phyloP scores from a whole-genome alignment of 2,329 filamentous ascomycete species.

The Metarhizium album region DNA sequence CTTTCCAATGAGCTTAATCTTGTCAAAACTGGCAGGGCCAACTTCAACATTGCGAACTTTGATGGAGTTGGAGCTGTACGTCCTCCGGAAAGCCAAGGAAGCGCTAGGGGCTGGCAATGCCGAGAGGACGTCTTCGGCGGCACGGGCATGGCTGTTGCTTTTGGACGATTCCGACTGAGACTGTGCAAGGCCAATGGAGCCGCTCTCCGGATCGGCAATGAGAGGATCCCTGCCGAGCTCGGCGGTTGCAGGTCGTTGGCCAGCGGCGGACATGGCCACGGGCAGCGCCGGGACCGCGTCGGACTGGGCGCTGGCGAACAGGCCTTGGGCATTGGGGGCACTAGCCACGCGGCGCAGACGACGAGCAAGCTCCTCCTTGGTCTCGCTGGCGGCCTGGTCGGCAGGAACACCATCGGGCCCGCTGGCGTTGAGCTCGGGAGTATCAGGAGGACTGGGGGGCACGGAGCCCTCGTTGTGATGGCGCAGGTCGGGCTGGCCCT shows the following conservation, averaged over 20 bases:
- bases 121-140: slow-evolving; percentile 41
- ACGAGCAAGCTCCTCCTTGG: slow-evolving; percentile 87
- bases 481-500: slow-evolving; percentile 83
- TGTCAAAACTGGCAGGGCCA: slow-evolving; percentile 90
- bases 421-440: slow-evolving; percentile 65
- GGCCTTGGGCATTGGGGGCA: slow-evolving; percentile 89
- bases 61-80: slow-evolving; percentile 98
- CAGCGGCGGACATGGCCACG: slow-evolving; percentile 20
- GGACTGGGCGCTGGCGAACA: slow-evolving; percentile 50
- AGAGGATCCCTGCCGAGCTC: slow-evolving; percentile 78
- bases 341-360: slow-evolving; percentile 91
- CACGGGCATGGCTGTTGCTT: slow-evolving; percentile 26
- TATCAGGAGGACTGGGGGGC: slow-evolving; percentile 85
- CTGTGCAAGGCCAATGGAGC: slow-evolving; percentile 21
- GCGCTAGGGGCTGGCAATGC: slow-evolving; percentile 57
- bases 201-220: slow-evolving; percentile 35
- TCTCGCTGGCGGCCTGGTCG: slow-evolving; percentile 61
- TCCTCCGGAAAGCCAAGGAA: slow-evolving; percentile 73
- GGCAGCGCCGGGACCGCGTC: slow-evolving; percentile 22
- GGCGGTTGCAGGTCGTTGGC: slow-evolving; percentile 68
- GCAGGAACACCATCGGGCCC: slow-evolving; percentile 53
- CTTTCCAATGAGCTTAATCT: slow-evolving; percentile 98
- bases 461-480: slow-evolving; percentile 93
- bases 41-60: slow-evolving; percentile 97
- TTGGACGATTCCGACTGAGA: slow-evolving; percentile 18